These are phyloP conservation scores for Penicillium polonicum DNA, from an alignment of 2,329 filamentous ascomycete genomes.

Conservation along the genomic window DNA sequence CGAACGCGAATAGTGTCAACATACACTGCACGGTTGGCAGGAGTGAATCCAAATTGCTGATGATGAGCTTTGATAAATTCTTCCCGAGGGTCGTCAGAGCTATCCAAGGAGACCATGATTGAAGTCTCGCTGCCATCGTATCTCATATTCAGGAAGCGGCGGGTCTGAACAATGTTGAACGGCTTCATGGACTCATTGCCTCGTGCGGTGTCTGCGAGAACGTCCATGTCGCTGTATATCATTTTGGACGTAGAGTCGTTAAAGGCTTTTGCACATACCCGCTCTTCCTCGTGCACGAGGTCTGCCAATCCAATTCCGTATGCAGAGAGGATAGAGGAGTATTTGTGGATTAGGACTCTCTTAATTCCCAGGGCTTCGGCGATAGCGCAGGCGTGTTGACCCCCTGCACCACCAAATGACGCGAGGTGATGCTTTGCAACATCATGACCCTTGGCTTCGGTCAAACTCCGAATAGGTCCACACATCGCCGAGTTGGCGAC, in stretches of 20 bases:
- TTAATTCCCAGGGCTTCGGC: slow-evolving; percentile 75
- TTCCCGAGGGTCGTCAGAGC: slow-evolving; percentile 36
- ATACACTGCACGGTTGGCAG: slow-evolving; percentile 32
- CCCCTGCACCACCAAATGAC: slow-evolving; percentile 85
- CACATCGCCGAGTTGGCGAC: slow-evolving; percentile 92
- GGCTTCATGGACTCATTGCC: slow-evolving; percentile 1
- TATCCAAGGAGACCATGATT: slow-evolving; percentile 41
- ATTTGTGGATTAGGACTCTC: slow-evolving; percentile 74
- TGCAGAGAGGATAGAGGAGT: slow-evolving; percentile 42
- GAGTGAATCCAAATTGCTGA: slow-evolving; percentile 46
- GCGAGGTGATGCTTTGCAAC: slow-evolving; percentile 80
- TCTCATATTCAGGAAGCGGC: slow-evolving; percentile 28
- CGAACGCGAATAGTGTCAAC: slow-evolving; percentile 42
- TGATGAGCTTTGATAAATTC: slow-evolving; percentile 41
- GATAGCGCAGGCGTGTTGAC: slow-evolving; percentile 88
- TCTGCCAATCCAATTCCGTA: slow-evolving; percentile 48
- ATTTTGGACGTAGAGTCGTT: neutral
- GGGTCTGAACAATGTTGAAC: neutral
- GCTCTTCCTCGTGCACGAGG: slow-evolving; percentile 40
- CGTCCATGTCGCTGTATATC: slow-evolving; percentile 1
- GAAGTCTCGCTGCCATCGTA: slow-evolving; percentile 49
- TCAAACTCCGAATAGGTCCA: slow-evolving; percentile 77
- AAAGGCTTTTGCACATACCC: slow-evolving; percentile 27
- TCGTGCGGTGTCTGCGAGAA: neutral
- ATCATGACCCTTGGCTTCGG: slow-evolving; percentile 83